Base-by-base conservation (phyloP, 768 basidiomycete species). In the Suillus luteus region DNA sequence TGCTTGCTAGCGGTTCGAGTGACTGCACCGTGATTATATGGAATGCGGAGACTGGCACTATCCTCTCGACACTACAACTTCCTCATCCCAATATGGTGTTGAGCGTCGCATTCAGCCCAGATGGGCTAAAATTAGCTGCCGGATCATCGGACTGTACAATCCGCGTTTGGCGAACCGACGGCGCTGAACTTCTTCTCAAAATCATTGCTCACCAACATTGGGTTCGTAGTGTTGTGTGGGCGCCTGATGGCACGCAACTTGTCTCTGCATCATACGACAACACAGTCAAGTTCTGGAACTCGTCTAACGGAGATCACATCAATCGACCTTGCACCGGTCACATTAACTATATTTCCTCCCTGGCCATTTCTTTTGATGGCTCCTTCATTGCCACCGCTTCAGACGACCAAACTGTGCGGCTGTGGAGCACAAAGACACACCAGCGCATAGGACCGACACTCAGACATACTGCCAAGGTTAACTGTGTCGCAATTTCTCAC, bases 331-430 rank as follows among this genome's bases (percentile, higher is more conserved):
- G n/a, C 19, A 43, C 7, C 1, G 66, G 69, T 11, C 75, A 75
- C 60, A 61, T 54, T 0, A 68, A 68, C 24, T 64, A 57, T 12
- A 66, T 76, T 11, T 62, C 54, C 38, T 68, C 75, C 5, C 44
- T 76, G 27, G 67, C 75, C 3, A 55, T 76, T 51, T 77, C 76
- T 1, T 73, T 73, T 5, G 59, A 66, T 35, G 75, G 72, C 1
- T 65, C 38, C 14, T 67, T 67, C 37, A 70, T 76, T 55, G 93
- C 94, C 0, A 91, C 91, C 48, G 93, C 91, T 0, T 94, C 92
- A 0, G 92, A 95, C 73, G 95, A 96, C 76, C 87, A 88, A 67
- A 90, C 90, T 1, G 85, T 94, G 62, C 80, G 86, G 31, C 83
- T 95, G 65, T 94, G 92, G 93, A 86, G 85, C 35, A 46, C 62